A percentile compares a stretch with the other conserved stretches of the same genome.
Evolutionary conservation across 2,329 filamentous ascomycete genomes (phyloP).

Genomic region (Alternaria conjuncta): DNA sequence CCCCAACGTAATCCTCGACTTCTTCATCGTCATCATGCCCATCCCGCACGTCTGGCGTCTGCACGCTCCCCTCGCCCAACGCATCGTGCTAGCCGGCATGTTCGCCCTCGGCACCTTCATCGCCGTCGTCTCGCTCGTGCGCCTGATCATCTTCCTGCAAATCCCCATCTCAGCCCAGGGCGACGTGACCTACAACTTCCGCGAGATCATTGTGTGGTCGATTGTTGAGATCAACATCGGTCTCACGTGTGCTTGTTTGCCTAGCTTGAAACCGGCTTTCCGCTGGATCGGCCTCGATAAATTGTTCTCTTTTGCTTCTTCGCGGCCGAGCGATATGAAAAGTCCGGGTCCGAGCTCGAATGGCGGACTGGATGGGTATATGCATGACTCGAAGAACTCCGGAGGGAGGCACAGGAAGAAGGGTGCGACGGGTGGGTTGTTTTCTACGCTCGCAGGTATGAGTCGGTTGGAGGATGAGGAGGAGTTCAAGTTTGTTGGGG

Average conservation of each 20-base stretch:
- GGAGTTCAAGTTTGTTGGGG: conserved; percentile 18
- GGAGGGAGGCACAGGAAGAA: conserved; percentile 22
- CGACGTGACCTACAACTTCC: conserved; percentile 34
- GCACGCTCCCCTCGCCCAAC: conserved; percentile 28
- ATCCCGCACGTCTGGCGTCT: conserved; percentile 34
- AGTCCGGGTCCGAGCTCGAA: conserved; percentile 14
- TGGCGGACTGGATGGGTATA: not conserved
- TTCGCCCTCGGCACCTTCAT: conserved; percentile 35
- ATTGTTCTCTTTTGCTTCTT: conserved; percentile 28
- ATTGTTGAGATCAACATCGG: conserved; percentile 35
- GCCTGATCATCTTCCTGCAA: conserved; percentile 30
- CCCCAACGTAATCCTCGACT: conserved; percentile 33
- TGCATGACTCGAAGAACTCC: conserved; percentile 1
- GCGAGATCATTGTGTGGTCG: conserved; percentile 33
- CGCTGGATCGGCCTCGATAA: conserved; percentile 21
- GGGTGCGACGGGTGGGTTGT: conserved; percentile 27
- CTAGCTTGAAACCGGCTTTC: conserved; percentile 25
- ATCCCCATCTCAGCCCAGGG: conserved; percentile 24
- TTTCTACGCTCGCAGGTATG: conserved; percentile 27
- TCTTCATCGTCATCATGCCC: conserved; percentile 30
- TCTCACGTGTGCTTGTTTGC: conserved; percentile 31
- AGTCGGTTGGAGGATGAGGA: conserved; percentile 24
- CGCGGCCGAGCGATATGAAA: conserved; percentile 15
- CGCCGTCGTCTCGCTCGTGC: conserved; percentile 29
- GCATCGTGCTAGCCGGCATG: conserved; percentile 29